Base-by-base conservation (phyloP, 208 protist genomes). In the Acanthamoeba triangularis region DNA sequence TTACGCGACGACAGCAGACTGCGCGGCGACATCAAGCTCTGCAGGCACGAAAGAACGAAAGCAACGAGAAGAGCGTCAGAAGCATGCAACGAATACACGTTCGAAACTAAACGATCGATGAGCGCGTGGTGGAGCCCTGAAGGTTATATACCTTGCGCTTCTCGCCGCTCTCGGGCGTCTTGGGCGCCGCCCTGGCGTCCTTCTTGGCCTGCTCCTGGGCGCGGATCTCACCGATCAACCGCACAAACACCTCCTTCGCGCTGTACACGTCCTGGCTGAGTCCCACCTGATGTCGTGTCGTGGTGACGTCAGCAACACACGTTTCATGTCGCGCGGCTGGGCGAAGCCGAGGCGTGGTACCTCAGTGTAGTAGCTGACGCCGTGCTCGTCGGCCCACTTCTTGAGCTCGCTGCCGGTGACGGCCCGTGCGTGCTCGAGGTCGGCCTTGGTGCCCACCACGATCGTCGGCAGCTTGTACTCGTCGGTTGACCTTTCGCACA, bases 141-240 rank as follows among this genome's bases (percentile, higher is more conserved):
- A 13, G 2, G n/a, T 5, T 69, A 0, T 20, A 49, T 47, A 82
- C 72, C 72, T 82, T 82, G 8, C 72, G 7, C 72, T 82, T 82
- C 37, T 82, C 72, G 28, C 23, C 14, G 14, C 8, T 25, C n/a
- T 37, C 35, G 30, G 30, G 30, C 4, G 76, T 18, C 59, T 65
- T 85, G 44, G 76, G 28, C 10, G 35, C 28, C 7, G 76, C 41
- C 41, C 14, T 14, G 14, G 76, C 76, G 5, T 85, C 76, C 76
- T 85, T 85, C 76, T 85, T 85, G 35, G 76, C 76, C 76, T 85
- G 76, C 44, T 85, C 76, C 47, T 85, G 76, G 41, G 76, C 76
- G 47, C 76, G 76, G 10, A 85, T 85, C 28, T 85, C 76, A 25
- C 76, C 76, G n/a, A 85, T 85, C 41, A 85, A 35, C 6, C 76